Evolutionary conservation across 257 asterid species (phyloP), one percentile per base, ranked within the genome.

Genomic region (Solanum ahanhuiri): DNA sequence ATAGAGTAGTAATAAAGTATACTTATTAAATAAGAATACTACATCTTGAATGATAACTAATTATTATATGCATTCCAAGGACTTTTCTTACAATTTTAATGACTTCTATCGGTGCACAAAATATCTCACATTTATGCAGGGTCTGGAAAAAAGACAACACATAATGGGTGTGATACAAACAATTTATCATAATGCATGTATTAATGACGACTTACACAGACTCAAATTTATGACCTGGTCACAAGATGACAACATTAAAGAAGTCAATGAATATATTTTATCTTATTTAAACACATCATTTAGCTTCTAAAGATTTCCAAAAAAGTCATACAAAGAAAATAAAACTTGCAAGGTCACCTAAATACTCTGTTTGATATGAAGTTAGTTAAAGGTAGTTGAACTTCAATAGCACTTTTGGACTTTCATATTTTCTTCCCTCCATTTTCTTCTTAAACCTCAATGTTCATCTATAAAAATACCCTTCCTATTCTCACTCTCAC

Each of bases 371-470:
- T 69, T 5, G 66, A 35, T 77, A 57, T 22, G 18, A 7, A 83
- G 89, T 87, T 87, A 23, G 87, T 83, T 83, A 84, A 30, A 83
- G 63, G 89, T 87, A 60, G 89, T 75, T 87, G 89, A 87, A 69
- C 89, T 73, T 60, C 79, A 69, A 79, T 86, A 90, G 23, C 43
- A 83, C 87, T 66, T 87, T 66, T 81, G 9, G 57, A 14, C 87
- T 81, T 83, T 48, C 7, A 10, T 54, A 35, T 57, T 83, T 82
- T 64, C 66, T 79, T 79, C 84, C 67, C 14, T 60, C 67, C 67
- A 60, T 33, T 83, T 83, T 64, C 84, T 79, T 79, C 84, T 83
- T 11, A 23, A 35, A n/a, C 75, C 60, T 67, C 35, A 14, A 9
- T 63, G 2, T 15, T 15, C 76, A 7, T 83, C 75, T 83, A 83